These are phyloP conservation scores for Tolypocladium sp. DNA, from an alignment of 2,329 filamentous ascomycete species.

Conservation along the genomic window DNA sequence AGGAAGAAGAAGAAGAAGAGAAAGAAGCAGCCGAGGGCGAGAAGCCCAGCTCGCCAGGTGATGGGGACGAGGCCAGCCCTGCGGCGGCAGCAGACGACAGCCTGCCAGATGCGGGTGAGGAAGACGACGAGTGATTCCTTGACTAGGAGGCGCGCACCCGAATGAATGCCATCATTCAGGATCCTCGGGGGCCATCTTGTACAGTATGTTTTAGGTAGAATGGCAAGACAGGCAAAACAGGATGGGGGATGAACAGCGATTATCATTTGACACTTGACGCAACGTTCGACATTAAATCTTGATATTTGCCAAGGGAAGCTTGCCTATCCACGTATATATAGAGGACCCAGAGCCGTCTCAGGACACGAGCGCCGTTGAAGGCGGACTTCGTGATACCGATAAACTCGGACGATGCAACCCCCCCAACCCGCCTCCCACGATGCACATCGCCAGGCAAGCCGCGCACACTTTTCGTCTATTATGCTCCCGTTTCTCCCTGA, in stretches of 20 bases:
- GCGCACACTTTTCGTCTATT: neutral
- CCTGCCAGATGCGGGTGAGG: slow-evolving; percentile 28
- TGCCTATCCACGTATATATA: neutral
- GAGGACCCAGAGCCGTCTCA: neutral
- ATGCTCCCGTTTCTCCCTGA: neutral
- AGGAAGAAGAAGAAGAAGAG: slow-evolving; percentile 13
- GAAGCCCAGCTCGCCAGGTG: slow-evolving; percentile 9
- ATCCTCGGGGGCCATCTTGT: neutral
- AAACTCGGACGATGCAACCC: neutral
- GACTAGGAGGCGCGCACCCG: neutral
- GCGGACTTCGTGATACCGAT: no score
- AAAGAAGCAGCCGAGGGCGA: slow-evolving; percentile 7
- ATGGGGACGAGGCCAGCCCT: slow-evolving; percentile 15
- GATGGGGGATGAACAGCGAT: neutral
- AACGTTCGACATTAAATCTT: neutral
- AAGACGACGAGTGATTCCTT: slow-evolving; percentile 2
- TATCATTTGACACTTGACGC: neutral
- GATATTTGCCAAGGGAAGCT: neutral
- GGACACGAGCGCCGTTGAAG: neutral
- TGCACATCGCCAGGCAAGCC: neutral
- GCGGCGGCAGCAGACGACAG: slow-evolving; percentile 23
- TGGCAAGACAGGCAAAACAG: neutral
- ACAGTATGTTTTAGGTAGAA: neutral
- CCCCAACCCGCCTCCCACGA: neutral
- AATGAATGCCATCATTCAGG: neutral